Evolutionary conservation across 148 eudicot species (phyloP).

Genomic region (Chenopodium berlandieri): DNA sequence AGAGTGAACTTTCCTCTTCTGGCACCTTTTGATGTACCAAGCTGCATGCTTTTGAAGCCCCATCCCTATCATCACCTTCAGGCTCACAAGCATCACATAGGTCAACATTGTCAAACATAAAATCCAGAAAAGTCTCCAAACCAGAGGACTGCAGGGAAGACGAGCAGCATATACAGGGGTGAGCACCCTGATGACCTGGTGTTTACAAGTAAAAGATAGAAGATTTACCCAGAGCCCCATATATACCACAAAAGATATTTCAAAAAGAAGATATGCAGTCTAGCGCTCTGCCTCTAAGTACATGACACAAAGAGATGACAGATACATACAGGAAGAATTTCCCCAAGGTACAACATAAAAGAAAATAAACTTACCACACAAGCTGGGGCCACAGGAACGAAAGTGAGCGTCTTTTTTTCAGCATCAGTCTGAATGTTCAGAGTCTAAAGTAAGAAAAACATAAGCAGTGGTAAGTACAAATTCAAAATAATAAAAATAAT

Average conservation of each 20-base stretch:
- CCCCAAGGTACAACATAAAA: background rate
- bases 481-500: too few species aligned
- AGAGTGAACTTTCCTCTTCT: conserved; percentile 71
- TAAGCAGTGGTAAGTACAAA: conserved; percentile 5
- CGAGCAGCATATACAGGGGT: conserved; percentile 84
- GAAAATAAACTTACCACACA: conserved; percentile 64
- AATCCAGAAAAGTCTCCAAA: conserved; percentile 83
- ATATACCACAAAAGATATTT: background rate
- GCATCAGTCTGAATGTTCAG: conserved; percentile 62
- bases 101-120: conserved; percentile 53
- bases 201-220: background rate
- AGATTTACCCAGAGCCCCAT: background rate
- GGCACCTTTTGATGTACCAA: conserved; percentile 81
- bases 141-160: conserved; percentile 67
- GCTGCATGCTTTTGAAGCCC: conserved; percentile 76
- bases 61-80: conserved; percentile 79
- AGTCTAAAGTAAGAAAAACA: conserved; percentile 42
- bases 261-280: background rate
- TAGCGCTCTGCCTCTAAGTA: background rate
- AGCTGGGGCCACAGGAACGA: conserved; percentile 95
- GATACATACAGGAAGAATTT: background rate
- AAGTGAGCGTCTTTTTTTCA: conserved; percentile 66
- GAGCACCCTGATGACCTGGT: conserved; percentile 86
- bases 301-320: background rate
- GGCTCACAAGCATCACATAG: conserved; percentile 83